These are phyloP conservation scores for Suillus subluteus DNA, from an alignment of 768 basidiomycete species.

Conservation along the genomic window DNA sequence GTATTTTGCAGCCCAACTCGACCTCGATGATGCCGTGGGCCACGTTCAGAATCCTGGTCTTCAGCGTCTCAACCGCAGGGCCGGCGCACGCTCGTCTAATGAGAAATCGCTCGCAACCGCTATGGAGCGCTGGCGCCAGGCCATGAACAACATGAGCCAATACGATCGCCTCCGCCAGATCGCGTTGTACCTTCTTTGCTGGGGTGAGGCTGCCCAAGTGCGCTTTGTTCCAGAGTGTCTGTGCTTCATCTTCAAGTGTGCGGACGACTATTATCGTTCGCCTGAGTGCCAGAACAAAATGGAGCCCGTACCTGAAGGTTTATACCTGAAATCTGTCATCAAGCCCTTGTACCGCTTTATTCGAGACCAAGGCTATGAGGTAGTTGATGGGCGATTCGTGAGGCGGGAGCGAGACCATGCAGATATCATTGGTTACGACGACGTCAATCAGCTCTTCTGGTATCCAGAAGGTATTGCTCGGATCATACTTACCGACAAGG, in stretches of 20 bases:
- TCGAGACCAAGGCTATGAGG: constrained; percentile 96
- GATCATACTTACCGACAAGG: constrained; percentile 89
- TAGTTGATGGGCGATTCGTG: constrained; percentile 93
- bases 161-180: constrained; percentile 97
- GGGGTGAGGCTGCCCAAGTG: constrained; percentile 98
- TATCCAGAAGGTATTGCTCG: constrained; percentile 97
- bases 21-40: constrained; percentile 97
- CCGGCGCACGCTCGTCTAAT: constrained; percentile 55
- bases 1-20: constrained; percentile 99
- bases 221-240: constrained; percentile 96
- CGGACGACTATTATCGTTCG: constrained; percentile 98
- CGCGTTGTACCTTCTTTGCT: constrained; percentile 92
- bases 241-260: constrained; percentile 99
- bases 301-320: constrained; percentile 91
- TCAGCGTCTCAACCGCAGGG: constrained; percentile 70
- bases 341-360: constrained; percentile 97
- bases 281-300: constrained; percentile 95
- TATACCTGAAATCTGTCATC: constrained; percentile 89
- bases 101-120: constrained; percentile 80
- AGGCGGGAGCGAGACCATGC: constrained; percentile 92
- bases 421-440: constrained; percentile 96
- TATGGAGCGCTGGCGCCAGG: constrained; percentile 91
- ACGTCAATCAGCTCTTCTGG: constrained; percentile 99
- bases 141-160: constrained; percentile 98
- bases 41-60: constrained; percentile 90